Evolutionary conservation across 352 stramenopile species (phyloP).

Genomic region (Phytophthora brassicae): DNA sequence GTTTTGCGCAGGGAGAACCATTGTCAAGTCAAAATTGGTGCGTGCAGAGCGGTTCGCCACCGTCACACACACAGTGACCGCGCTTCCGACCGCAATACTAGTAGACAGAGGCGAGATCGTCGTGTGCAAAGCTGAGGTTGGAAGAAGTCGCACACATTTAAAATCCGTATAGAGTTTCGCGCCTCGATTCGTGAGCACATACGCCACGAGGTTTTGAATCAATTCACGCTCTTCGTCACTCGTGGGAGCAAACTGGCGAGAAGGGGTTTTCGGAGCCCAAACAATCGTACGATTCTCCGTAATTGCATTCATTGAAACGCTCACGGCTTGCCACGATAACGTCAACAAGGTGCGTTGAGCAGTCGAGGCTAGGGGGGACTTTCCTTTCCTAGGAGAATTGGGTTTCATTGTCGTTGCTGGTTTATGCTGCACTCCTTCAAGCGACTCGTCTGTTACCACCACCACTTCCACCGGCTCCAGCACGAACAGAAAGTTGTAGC

Average conservation of each 20-base stretch:
- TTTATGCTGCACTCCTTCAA: constrained; percentile 11
- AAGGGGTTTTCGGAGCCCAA: constrained; percentile 47
- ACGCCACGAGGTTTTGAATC: constrained; percentile 24
- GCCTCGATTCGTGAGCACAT: constrained; percentile 16
- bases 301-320: constrained; percentile 37
- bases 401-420: constrained; percentile 6
- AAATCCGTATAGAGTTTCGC: constrained; percentile 24
- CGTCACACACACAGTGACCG: constrained; percentile 42
- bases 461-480: constrained; percentile 35
- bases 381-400: constrained; percentile 20
- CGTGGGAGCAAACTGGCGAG: constrained; percentile 7
- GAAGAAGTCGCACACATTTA: constrained; percentile 36
- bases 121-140: constrained; percentile 48
- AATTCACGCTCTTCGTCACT: constrained; percentile 14
- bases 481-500: constrained; percentile 67
- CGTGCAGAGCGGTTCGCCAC: constrained; percentile 53
- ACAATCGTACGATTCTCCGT: constrained; percentile 70
- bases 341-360: constrained; percentile 61
- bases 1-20: constrained; percentile 40
- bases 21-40: constrained; percentile 64
- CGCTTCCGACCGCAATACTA: constrained; percentile 16
- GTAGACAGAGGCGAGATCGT: constrained; percentile 38
- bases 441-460: constrained; percentile 16
- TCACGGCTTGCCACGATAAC: constrained; percentile 53
- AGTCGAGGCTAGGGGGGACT: neutral